Percentiles rank a stretch among this genome's conserved stretches.
These are phyloP conservation scores for Rhodamnia rubescens DNA, from an alignment of 345 rosid species.

Conservation along the genomic window DNA sequence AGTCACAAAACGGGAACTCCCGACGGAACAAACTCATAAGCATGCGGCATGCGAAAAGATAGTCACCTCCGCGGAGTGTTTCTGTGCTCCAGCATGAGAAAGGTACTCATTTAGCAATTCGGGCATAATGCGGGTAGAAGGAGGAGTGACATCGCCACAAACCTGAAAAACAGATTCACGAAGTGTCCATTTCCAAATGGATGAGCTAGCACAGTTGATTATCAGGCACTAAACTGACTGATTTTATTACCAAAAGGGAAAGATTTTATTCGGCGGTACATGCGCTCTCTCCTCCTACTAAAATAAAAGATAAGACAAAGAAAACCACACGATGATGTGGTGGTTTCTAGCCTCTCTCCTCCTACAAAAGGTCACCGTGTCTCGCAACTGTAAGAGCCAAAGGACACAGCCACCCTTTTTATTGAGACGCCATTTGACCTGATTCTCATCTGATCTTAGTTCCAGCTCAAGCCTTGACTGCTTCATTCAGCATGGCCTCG, in stretches of 20 bases:
- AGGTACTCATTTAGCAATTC: not conserved
- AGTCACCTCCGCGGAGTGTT: slow-evolving; percentile 81
- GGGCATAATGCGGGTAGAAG: not conserved
- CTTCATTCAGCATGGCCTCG: not conserved
- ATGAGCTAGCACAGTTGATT: not conserved
- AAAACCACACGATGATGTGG: slow-evolving; percentile 6
- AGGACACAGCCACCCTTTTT: not conserved
- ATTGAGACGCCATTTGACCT: not conserved
- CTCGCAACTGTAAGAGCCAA: not conserved
- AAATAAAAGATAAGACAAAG: not conserved
- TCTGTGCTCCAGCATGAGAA: slow-evolving; percentile 26
- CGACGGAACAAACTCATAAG: slow-evolving; percentile 91
- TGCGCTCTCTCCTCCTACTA: not conserved
- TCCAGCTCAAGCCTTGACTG: not conserved
- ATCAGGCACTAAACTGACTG: not conserved
- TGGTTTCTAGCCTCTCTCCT: not conserved
- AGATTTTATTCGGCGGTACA: not conserved
- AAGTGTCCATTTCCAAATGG: not conserved
- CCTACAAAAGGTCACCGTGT: not conserved
- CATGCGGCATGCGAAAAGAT: slow-evolving; percentile 74
- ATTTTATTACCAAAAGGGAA: not conserved
- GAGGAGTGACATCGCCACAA: not conserved
- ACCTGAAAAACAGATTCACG: not conserved
- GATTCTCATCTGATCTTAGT: not conserved
- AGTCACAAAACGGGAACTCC: slow-evolving; percentile 89